Percentiles rank a stretch among this genome's conserved stretches.
These are phyloP conservation scores for Psilocybe cyanescens DNA, from an alignment of 768 basidiomycete genomes.

Conservation along the genomic window DNA sequence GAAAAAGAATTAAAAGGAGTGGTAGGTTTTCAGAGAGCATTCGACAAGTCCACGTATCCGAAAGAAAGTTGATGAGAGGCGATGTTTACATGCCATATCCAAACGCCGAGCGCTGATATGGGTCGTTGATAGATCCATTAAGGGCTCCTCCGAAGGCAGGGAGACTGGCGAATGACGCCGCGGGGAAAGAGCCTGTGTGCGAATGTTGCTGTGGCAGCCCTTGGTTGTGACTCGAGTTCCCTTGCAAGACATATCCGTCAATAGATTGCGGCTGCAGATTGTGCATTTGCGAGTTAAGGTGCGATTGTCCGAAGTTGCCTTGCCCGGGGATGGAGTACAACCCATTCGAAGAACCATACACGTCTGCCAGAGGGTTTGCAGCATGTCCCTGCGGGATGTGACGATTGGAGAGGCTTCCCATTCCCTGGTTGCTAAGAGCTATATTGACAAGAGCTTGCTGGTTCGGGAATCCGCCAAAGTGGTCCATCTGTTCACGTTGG, in stretches of 20 bases:
- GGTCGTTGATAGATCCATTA: constrained; percentile 63
- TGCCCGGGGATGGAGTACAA: constrained; percentile 63
- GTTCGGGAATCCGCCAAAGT: constrained; percentile 61
- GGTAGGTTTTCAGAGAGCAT: constrained; percentile 37
- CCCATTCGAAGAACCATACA: constrained; percentile 65
- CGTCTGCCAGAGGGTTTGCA: constrained; percentile 62
- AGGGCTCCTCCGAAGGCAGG: constrained; percentile 58
- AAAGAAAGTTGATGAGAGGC: constrained; percentile 24
- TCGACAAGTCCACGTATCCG: constrained; percentile 28
- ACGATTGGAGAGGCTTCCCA: constrained; percentile 51
- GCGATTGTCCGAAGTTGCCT: constrained; percentile 60
- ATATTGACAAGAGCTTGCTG: constrained; percentile 65
- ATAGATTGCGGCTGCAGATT: constrained; percentile 71
- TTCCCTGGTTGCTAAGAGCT: constrained; percentile 59
- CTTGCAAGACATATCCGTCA: constrained; percentile 82
- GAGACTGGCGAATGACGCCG: constrained; percentile 51
- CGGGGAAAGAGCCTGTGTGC: constrained; percentile 53
- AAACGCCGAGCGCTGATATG: constrained; percentile 75
- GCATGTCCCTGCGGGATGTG: constrained; percentile 61
- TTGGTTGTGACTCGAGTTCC: constrained; percentile 67
- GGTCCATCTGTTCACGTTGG: constrained; percentile 89
- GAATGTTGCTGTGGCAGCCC: constrained; percentile 62
- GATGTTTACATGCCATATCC: constrained; percentile 78
- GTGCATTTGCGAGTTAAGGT: constrained; percentile 59
- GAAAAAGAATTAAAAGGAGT: constrained; percentile 41